These are phyloP conservation scores for Wallacemonas sp. DNA, from an alignment of 208 protist genomes.

Conservation along the genomic window DNA sequence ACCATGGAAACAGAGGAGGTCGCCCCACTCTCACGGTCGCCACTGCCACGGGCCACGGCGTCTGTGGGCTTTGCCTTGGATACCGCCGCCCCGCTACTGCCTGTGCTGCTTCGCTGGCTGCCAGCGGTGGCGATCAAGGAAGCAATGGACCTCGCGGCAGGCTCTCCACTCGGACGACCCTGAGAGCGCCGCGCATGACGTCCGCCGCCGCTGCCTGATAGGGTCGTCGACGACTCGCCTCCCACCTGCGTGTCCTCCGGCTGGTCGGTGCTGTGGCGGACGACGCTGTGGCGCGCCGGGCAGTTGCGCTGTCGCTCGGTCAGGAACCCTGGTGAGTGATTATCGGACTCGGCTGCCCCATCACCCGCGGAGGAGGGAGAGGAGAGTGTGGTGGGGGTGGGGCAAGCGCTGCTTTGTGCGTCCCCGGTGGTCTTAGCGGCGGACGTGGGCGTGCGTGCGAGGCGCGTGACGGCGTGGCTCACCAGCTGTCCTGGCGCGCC, in stretches of 20 bases:
- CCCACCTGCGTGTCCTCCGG: background rate
- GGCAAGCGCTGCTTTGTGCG: no score
- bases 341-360: background rate
- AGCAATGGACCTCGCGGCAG: background rate
- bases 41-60: no score
- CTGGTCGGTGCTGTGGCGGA: background rate
- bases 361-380: no score
- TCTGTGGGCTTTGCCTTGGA: no score
- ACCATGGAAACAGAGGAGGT: background rate
- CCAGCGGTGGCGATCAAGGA: background rate
- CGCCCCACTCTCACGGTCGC: background rate
- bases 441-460: no score
- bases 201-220: background rate
- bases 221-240: background rate
- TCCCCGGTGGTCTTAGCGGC: no score
- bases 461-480: background rate
- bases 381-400: no score
- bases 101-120: background rate
- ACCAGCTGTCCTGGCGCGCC: background rate
- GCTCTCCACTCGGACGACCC: background rate
- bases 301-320: background rate
- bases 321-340: background rate
- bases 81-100: no score
- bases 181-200: background rate
- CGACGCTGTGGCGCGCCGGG: conserved; percentile 11